Conservation (phyloP, 805 yeast genomes). For the Kuraishia hungarica region DNA sequence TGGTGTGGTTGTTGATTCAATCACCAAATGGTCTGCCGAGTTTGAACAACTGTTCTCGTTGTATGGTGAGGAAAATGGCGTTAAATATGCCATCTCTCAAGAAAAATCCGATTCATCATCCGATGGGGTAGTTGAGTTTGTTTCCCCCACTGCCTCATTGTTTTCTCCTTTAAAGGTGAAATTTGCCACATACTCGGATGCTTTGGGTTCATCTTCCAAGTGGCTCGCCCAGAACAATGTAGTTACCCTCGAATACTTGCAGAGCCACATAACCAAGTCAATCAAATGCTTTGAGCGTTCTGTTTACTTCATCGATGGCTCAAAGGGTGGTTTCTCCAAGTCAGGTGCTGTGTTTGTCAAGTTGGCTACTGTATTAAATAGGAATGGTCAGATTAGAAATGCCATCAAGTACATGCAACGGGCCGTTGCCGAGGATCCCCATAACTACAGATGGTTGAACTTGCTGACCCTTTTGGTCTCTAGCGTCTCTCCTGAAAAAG, state of each 20-base stretch:
- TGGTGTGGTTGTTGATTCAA: neutral
- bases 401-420: neutral
- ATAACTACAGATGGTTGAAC: constrained; percentile 52
- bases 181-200: neutral
- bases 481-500: constrained; percentile 40
- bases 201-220: neutral
- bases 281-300: neutral
- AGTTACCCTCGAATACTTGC: neutral
- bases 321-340: neutral
- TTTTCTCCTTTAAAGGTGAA: neutral
- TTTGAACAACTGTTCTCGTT: neutral
- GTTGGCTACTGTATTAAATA: neutral
- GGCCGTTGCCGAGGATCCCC: neutral
- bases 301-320: neutral
- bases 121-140: neutral
- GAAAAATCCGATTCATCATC: neutral
- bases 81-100: neutral
- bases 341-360: neutral
- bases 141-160: neutral
- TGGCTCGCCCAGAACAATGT: neutral
- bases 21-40: neutral
- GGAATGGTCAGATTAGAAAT: neutral
- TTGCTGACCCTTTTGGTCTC: constrained; percentile 57
- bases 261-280: neutral
- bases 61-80: neutral